Evolutionary conservation across 805 yeast genomes (phyloP).

Genomic region (Isabelozyma pseudorhagii): DNA sequence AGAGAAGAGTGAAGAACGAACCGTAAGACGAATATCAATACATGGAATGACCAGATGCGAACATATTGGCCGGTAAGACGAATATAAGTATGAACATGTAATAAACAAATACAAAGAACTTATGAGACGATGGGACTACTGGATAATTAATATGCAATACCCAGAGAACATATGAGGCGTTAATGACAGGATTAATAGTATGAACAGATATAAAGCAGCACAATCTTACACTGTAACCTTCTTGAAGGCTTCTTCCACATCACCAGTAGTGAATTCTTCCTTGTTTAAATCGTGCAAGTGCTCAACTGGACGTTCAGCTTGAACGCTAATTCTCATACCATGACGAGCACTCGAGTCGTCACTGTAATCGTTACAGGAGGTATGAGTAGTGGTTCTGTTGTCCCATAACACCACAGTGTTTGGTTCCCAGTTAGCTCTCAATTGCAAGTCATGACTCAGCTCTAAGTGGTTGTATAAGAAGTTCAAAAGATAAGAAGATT

Average conservation of each 20-base stretch:
- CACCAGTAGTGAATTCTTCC: conserved; percentile 16
- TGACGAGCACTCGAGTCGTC: conserved; percentile 65
- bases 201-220: background rate
- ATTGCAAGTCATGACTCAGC: conserved; percentile 56
- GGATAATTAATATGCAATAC: background rate
- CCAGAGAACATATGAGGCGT: background rate
- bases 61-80: background rate
- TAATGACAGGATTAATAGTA: background rate
- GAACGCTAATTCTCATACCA: conserved; percentile 69
- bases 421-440: conserved; percentile 70
- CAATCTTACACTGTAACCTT: background rate
- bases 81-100: background rate
- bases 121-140: too few relatives aligned
- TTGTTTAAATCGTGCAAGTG: conserved; percentile 36
- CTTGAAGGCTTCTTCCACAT: background rate
- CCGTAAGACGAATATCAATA: too few relatives aligned
- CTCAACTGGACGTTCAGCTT: conserved; percentile 67
- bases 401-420: conserved; percentile 76
- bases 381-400: conserved; percentile 66
- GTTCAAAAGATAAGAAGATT: conserved; percentile 57
- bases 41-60: too few relatives aligned
- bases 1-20: too few relatives aligned
- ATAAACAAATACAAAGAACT: too few relatives aligned
- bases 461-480: conserved; percentile 55
- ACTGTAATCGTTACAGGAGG: conserved; percentile 67